Evolutionary conservation across 164 flowering plant genomes (phyloP), one percentile per base, ranked within the genome.

Genomic region (Stephania japonica): DNA sequence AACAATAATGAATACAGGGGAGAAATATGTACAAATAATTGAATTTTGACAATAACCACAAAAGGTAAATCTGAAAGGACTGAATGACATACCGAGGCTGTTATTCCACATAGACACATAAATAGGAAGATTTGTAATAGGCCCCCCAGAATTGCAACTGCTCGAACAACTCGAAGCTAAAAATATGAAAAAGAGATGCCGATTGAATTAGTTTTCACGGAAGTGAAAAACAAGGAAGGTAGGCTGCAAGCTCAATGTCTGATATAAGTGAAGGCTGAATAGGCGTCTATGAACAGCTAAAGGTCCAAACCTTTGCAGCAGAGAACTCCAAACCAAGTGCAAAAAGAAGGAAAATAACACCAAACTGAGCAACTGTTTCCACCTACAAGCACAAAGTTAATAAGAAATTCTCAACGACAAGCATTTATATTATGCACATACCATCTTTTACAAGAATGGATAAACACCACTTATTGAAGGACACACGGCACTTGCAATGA

Each of bases 321-420:
- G 99, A 93, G 82, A 96, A 96, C 80, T 96, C 99, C 78, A 96
- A 80, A 59, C 99, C 99, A 82, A 96, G 73, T 6, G 98, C 99
- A 84, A 96, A 93, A 74, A 95, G 96, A 82, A 95, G 98, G 84
- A 95, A 95, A 75, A 95, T 89, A 3, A 95, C 99, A 72, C 99
- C 99, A 86, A 95, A 95, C 71, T 95, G 99, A 74, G 99, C 99
- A 75, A 95, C 99, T 18, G 99, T 95, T 85, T 93, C 99, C 78
- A 95, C 99, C 99, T 95, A 82, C 56, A 79, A 14, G 42, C 44
- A 78, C 50, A 62, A 72, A 68, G 38, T 50, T 16, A 76, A 42
- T 69, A 47, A 61, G 67, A 73, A 72, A 70, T 66, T 68, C 53
- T 61, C 18, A 76, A 11, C 42, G 25, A 41, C 16, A 64, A 6